Conservation (phyloP, 768 basidiomycete species). For the Panaeolus cyanescens region DNA sequence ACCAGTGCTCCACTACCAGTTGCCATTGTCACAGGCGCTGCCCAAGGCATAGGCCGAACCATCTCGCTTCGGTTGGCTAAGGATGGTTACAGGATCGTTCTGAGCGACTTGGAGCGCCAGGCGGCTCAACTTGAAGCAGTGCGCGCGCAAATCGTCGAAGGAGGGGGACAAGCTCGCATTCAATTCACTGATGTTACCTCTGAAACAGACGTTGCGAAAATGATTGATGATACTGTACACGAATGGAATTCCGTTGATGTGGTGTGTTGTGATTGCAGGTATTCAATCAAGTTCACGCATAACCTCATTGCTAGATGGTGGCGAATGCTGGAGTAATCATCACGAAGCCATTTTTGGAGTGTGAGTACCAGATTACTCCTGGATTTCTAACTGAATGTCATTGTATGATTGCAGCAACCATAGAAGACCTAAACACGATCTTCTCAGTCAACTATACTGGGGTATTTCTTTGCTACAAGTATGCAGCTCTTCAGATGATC, state of each 20-base stretch:
- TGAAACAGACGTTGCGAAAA: constrained; percentile 41
- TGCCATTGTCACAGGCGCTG: constrained; percentile 38
- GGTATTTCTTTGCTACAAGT: constrained; percentile 40
- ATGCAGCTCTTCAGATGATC: constrained; percentile 44
- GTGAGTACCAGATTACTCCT: constrained; percentile 14
- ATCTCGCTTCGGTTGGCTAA: constrained; percentile 47
- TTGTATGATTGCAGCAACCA: constrained; percentile 16
- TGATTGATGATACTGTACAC: constrained; percentile 34
- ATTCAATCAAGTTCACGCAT: not conserved
- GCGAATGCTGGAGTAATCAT: constrained; percentile 44
- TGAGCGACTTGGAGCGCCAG: constrained; percentile 42
- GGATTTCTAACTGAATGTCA: not conserved
- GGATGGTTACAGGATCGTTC: constrained; percentile 48
- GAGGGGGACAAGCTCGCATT: constrained; percentile 22
- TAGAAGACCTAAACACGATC: constrained; percentile 31
- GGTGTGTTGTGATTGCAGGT: constrained; percentile 26
- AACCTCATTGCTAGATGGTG: constrained; percentile 32
- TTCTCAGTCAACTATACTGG: constrained; percentile 38
- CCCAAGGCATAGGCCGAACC: constrained; percentile 49
- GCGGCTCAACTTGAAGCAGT: constrained; percentile 27
- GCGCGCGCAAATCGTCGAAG: constrained; percentile 25
- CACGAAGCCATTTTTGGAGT: constrained; percentile 21
- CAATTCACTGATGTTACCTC: constrained; percentile 38
- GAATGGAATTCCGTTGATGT: constrained; percentile 49
- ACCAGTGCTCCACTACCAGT: constrained; percentile 9